Evolutionary conservation across 2,329 filamentous ascomycete species (phyloP).

Genomic region (Arachnomyces sp.): DNA sequence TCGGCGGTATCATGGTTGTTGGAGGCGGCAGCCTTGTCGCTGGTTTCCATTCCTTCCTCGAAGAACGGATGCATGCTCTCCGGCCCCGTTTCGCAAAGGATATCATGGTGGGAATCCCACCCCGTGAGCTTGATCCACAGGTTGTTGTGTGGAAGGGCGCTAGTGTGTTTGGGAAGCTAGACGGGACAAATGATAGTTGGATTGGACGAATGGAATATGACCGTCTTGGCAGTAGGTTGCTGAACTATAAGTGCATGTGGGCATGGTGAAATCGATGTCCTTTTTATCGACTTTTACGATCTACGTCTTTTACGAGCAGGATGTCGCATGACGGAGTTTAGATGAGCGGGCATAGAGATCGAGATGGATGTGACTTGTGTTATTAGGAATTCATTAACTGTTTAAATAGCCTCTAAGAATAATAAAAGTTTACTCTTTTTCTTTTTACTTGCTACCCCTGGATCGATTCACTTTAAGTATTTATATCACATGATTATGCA

Average conservation of each 20-base stretch:
- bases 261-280: conserved; percentile 37
- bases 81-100: conserved; percentile 57
- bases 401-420: no score
- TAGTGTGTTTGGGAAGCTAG: conserved; percentile 87
- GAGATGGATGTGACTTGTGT: no score
- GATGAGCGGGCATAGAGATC: no score
- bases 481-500: no score
- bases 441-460: conserved; percentile 6
- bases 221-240: conserved; percentile 67
- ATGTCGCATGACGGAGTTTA: conserved; percentile 7
- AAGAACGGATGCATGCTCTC: conserved; percentile 67
- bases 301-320: no score
- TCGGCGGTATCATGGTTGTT: conserved; percentile 83
- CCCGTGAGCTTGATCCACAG: conserved; percentile 89
- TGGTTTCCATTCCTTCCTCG: conserved; percentile 72
- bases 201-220: conserved; percentile 83
- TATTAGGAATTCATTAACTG: no score
- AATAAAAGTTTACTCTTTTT: conserved; percentile 3
- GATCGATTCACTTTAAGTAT: no score
- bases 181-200: conserved; percentile 87
- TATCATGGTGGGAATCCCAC: conserved; percentile 61
- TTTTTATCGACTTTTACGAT: conserved; percentile 1
- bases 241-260: conserved; percentile 75
- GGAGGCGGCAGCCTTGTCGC: conserved; percentile 77
- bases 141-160: conserved; percentile 98